Conservation (phyloP, 2,329 filamentous ascomycete genomes). For the Aulographum hederae region DNA sequence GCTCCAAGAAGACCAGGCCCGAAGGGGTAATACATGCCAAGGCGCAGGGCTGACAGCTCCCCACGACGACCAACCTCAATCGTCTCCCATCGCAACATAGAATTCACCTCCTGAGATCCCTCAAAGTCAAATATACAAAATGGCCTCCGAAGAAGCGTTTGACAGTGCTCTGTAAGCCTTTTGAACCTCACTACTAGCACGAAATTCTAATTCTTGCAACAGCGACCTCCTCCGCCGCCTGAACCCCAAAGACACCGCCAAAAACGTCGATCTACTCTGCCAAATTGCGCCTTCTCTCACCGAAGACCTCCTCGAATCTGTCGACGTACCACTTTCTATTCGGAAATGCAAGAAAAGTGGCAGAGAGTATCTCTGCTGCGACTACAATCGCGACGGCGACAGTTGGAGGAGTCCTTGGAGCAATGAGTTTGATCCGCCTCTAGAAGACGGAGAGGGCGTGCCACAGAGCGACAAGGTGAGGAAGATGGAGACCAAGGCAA, state of each 20-base stretch:
- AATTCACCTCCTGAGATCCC: slow-evolving; percentile 5
- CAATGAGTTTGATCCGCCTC: slow-evolving; percentile 89
- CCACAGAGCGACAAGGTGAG: slow-evolving; percentile 4
- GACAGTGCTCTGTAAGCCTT: slow-evolving; percentile 55
- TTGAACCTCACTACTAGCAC: slow-evolving; percentile 8
- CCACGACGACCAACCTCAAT: too few species aligned
- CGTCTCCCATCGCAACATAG: too few species aligned
- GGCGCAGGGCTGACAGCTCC: too few species aligned
- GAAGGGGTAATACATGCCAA: too few species aligned
- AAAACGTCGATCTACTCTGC: slow-evolving; percentile 80
- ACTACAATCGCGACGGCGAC: slow-evolving; percentile 98
- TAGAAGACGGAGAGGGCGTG: slow-evolving; percentile 35
- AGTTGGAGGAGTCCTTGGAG: slow-evolving; percentile 98
- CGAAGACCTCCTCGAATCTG: slow-evolving; percentile 92
- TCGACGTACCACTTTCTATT: slow-evolving; percentile 83
- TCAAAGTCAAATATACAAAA: too few species aligned
- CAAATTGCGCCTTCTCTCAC: slow-evolving; percentile 76
- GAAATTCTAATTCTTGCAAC: slow-evolving; percentile 6
- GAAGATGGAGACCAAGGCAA: slow-evolving; percentile 33
- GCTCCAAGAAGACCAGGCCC: too few species aligned
- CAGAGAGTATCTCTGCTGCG: slow-evolving; percentile 92
- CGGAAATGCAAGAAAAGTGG: slow-evolving; percentile 74
- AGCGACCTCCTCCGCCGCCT: slow-evolving; percentile 97
- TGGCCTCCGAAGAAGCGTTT: slow-evolving; percentile 45
- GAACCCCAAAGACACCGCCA: slow-evolving; percentile 78